These are phyloP conservation scores for Entamoeba moshkovskii DNA, from an alignment of 208 protist genomes.

Conservation along the genomic window DNA sequence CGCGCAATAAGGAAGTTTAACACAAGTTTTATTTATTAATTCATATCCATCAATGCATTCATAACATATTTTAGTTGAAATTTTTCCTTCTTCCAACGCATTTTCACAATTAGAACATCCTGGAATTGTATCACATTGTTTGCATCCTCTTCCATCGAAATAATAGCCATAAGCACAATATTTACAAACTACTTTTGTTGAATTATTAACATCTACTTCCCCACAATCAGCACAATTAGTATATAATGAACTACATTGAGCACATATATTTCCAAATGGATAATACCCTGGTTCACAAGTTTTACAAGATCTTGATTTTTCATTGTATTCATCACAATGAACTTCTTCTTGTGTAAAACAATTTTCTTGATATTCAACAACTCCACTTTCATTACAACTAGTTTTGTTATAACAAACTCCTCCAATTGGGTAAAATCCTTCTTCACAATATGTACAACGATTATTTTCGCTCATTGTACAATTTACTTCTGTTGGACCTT, in stretches of 20 bases:
- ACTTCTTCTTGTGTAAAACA: no score
- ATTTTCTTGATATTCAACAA: no score
- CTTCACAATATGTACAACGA: no score
- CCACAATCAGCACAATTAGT: background rate
- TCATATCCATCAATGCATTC: background rate
- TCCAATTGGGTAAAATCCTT: no score
- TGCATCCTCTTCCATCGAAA: background rate
- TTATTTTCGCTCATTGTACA: no score
- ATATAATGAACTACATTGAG: background rate
- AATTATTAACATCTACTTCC: background rate
- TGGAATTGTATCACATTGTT: background rate
- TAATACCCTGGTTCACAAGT: background rate
- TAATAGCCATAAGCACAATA: background rate
- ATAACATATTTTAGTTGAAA: background rate
- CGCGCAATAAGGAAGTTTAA: background rate
- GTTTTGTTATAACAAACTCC: no score
- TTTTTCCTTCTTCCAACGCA: background rate
- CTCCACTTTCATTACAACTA: no score
- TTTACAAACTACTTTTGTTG: background rate
- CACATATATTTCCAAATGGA: background rate
- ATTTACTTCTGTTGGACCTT: no score
- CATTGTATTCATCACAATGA: no score
- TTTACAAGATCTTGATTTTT: no score
- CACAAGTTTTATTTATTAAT: background rate
- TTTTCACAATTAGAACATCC: background rate